A percentile compares a stretch with the other conserved stretches of the same genome.
Evolutionary conservation across 805 yeast species (phyloP).

Genomic region (Schizosaccharomyces lindneri): DNA sequence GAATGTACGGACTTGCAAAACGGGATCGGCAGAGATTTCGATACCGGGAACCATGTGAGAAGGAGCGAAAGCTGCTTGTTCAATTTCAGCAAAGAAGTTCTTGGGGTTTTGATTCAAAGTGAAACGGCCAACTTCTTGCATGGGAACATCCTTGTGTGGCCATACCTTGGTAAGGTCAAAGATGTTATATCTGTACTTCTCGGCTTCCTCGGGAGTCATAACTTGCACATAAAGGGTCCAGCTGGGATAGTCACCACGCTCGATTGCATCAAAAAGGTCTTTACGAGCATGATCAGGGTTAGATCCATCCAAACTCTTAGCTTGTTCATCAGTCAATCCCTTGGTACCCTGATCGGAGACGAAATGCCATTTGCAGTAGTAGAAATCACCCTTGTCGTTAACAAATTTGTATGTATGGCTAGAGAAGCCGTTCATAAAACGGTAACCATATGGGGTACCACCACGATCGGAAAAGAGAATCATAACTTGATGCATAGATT

Average conservation of each 20-base stretch:
- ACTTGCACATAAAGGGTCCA: constrained; percentile 74
- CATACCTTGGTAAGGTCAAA: constrained; percentile 81
- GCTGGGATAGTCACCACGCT: constrained; percentile 50
- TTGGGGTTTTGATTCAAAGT: constrained; percentile 53
- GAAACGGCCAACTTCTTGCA: constrained; percentile 63
- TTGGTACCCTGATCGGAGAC: constrained; percentile 36
- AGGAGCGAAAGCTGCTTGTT: constrained; percentile 69
- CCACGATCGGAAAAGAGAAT: constrained; percentile 44
- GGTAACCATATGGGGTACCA: constrained; percentile 55
- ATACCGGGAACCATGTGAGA: constrained; percentile 65
- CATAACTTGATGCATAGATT: constrained; percentile 51
- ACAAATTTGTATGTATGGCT: constrained; percentile 71
- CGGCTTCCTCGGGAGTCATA: constrained; percentile 65
- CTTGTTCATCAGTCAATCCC: constrained; percentile 22
- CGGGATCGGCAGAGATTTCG: constrained; percentile 60
- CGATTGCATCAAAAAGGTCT: constrained; percentile 59
- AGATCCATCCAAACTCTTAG: constrained; percentile 27
- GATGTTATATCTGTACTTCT: constrained; percentile 51
- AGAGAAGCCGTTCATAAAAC: constrained; percentile 66
- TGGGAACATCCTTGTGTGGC: constrained; percentile 71
- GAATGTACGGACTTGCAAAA: constrained; percentile 55
- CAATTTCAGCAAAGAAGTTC: constrained; percentile 71
- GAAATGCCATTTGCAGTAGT: constrained; percentile 57
- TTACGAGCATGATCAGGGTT: constrained; percentile 66
- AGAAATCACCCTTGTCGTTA: constrained; percentile 20